A percentile compares a stretch with the other conserved stretches of the same genome.
phyloP scores from a whole-genome alignment of 352 stramenopile species.

The Blastocystis sp. region DNA sequence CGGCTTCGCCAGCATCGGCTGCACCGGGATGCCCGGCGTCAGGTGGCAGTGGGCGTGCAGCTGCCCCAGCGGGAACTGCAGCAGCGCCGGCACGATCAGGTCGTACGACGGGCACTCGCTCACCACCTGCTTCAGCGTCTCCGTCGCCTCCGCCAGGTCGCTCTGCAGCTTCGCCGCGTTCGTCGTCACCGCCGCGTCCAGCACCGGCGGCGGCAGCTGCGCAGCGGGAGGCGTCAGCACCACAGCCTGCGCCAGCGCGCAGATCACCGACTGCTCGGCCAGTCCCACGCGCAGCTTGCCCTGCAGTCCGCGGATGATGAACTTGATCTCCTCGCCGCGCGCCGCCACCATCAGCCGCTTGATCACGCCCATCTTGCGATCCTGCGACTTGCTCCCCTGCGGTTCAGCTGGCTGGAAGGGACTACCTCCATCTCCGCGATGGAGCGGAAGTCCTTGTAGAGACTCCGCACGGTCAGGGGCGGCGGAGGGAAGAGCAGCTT shows the following conservation, averaged over 20 bases:
- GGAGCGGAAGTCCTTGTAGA: slow-evolving; percentile 79
- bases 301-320: slow-evolving; percentile 94
- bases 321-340: slow-evolving; percentile 85
- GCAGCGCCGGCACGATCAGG: slow-evolving; percentile 83
- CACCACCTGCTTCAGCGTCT: slow-evolving; percentile 94
- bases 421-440: slow-evolving; percentile 77
- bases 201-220: slow-evolving; percentile 27
- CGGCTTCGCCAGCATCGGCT: slow-evolving; percentile 96
- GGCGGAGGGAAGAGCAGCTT: slow-evolving; percentile 80
- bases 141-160: slow-evolving; percentile 81
- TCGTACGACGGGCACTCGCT: slow-evolving; percentile 93
- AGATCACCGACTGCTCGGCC: slow-evolving; percentile 92
- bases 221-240: slow-evolving; percentile 72
- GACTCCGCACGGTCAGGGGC: slow-evolving; percentile 80
- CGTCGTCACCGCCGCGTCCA: slow-evolving; percentile 22
- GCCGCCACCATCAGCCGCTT: slow-evolving; percentile 87
- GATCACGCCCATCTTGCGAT: slow-evolving; percentile 93
- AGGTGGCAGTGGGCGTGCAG: slow-evolving; percentile 80
- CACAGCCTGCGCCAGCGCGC: slow-evolving; percentile 91
- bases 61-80: slow-evolving; percentile 73
- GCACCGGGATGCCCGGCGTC: slow-evolving; percentile 87
- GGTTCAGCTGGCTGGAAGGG: slow-evolving; percentile 75
- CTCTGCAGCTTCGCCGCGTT: slow-evolving; percentile 68
- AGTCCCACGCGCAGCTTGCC: slow-evolving; percentile 96
- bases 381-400: slow-evolving; percentile 89